Evolutionary conservation across 331 rosid genomes (phyloP), one percentile per base, ranked within the genome.

Genomic region (Acacia concinna): DNA sequence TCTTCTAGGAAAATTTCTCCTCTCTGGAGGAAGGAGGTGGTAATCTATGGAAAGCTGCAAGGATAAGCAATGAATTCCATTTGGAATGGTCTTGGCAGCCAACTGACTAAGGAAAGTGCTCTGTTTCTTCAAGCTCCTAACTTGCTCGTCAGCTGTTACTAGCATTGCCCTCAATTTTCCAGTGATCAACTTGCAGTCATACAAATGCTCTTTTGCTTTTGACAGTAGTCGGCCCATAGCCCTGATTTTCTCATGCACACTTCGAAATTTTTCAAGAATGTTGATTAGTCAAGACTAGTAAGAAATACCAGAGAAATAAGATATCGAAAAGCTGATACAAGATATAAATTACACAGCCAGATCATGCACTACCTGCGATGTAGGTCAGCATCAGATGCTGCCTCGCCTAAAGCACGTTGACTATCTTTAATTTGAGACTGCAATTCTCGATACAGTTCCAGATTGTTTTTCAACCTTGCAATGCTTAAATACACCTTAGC

Each of bases 101-200:
- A 96, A 84, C 81, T 96, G 98, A 80, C 96, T 90, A 71, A 96
- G 94, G 82, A 93, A 93, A 56, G 97, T 91, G 86, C 97, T 96
- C 85, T 93, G 97, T 76, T 89, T 93, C 81, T 91, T 96, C 88
- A 96, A 83, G 88, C 94, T 83, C 85, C 98, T 86, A 68, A 96
- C 93, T 78, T 91, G 94, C 77, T 93, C 99, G 78, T 93, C 98
- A 4, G 95, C 94, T 41, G 97, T 83, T 89, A 90, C 94, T 71
- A 96, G 94, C 97, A 96, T 93, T 83, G 97, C 99, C 89, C 97
- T 89, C 80, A 96, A 89, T 82, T 96, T 90, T 77, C 88, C 91
- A 31, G 93, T 90, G 71, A 96, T 93, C 88, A 91, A 85, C 77
- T 93, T 87, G 94, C 98, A 93, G 81, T 96, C 97, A 87, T 91